These are phyloP conservation scores for Dillenia suffruticosa DNA, from an alignment of 164 flowering plant genomes.

Conservation along the genomic window DNA sequence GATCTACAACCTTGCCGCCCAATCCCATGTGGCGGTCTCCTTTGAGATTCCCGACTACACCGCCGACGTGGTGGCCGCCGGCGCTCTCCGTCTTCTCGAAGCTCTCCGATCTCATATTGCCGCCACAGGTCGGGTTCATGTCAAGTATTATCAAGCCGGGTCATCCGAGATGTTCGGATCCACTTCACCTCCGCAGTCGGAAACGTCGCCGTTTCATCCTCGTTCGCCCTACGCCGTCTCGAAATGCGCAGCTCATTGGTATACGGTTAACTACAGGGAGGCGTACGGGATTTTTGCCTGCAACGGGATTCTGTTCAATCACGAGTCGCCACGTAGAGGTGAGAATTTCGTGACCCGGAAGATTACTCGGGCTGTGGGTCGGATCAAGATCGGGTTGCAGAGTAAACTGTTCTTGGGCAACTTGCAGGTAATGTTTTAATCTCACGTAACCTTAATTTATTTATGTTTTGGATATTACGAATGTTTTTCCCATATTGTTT, in stretches of 20 bases:
- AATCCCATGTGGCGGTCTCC: conserved; percentile 94
- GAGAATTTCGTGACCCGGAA: conserved; percentile 94
- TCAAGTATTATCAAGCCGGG: conserved; percentile 89
- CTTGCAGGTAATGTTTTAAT: conserved; percentile 14
- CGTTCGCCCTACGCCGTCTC: conserved; percentile 93
- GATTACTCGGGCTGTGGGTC: conserved; percentile 86
- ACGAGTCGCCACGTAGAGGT: conserved; percentile 83
- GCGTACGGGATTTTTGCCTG: conserved; percentile 89
- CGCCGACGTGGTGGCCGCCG: conserved; percentile 97
- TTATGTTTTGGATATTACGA: too few species aligned
- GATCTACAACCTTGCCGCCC: conserved; percentile 95
- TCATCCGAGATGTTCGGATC: conserved; percentile 95
- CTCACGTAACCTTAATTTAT: too few species aligned
- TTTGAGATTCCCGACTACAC: conserved; percentile 98
- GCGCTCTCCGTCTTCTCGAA: conserved; percentile 86
- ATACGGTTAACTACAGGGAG: conserved; percentile 90
- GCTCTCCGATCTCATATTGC: conserved; percentile 81
- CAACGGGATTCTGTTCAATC: conserved; percentile 89
- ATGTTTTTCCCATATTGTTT: too few species aligned
- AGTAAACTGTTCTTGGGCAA: conserved; percentile 86
- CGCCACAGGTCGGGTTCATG: conserved; percentile 56
- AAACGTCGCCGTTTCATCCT: conserved; percentile 82
- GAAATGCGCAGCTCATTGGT: conserved; percentile 97
- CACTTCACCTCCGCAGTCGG: conserved; percentile 88
- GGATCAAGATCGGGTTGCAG: conserved; percentile 89